Conservation (phyloP, 2,329 filamentous ascomycete genomes). For the Dactylellina cionopaga region DNA sequence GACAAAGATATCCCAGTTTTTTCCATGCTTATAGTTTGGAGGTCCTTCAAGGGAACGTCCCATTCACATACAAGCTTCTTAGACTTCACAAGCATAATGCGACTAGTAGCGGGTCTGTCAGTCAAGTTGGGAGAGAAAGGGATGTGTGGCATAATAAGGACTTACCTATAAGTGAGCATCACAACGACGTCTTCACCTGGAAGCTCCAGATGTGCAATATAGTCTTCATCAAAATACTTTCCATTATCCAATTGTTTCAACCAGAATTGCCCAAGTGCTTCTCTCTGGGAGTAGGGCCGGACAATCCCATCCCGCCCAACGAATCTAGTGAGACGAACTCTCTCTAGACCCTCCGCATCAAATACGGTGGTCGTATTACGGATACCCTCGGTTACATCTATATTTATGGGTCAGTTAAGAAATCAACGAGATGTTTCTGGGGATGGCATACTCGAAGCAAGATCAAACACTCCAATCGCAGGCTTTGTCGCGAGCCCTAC, state of each 20-base stretch:
- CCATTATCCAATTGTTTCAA: conserved; percentile 97
- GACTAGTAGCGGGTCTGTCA: conserved; percentile 56
- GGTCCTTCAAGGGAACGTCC: conserved; percentile 94
- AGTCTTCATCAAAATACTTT: conserved; percentile 96
- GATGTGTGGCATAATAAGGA: neutral
- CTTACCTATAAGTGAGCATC: conserved; percentile 79
- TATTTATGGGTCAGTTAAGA: neutral
- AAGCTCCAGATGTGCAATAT: conserved; percentile 94
- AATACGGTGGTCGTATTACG: conserved; percentile 99
- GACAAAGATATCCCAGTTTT: conserved; percentile 90
- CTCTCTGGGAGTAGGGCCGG: conserved; percentile 90
- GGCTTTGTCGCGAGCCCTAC: conserved; percentile 96
- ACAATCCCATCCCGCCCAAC: conserved; percentile 93
- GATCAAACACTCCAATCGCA: conserved; percentile 93
- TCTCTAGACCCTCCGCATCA: conserved; percentile 91
- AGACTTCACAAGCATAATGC: conserved; percentile 89
- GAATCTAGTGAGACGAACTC: conserved; percentile 91
- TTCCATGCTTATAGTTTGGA: conserved; percentile 97
- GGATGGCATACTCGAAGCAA: conserved; percentile 75
- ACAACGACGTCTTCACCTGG: conserved; percentile 87
- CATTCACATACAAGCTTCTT: conserved; percentile 88
- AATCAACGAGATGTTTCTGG: neutral
- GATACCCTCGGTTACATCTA: conserved; percentile 90
- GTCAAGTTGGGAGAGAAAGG: conserved; percentile 63
- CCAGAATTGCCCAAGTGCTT: conserved; percentile 97